Percentiles rank a stretch among this genome's conserved stretches.
These are phyloP conservation scores for Neurospora pannonica DNA, from an alignment of 495 filamentous ascomycete genomes.

Conservation along the genomic window DNA sequence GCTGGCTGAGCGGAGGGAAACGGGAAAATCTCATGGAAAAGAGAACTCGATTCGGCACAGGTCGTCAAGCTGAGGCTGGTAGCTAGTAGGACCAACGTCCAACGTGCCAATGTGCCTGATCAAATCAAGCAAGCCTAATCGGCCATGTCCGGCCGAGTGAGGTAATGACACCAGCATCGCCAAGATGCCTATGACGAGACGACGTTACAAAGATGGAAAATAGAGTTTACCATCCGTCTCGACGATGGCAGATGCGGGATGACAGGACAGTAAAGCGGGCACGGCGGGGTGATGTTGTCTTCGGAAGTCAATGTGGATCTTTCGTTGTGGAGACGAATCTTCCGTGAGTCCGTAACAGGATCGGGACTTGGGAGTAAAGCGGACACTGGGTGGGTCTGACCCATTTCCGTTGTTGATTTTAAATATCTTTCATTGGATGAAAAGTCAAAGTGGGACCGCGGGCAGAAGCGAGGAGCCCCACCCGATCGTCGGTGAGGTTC, in stretches of 20 bases:
- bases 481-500: not conserved
- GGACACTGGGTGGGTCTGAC: not conserved
- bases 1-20: not conserved
- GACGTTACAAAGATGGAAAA: not conserved
- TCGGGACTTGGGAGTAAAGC: not conserved
- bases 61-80: not conserved
- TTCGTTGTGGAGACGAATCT: not conserved
- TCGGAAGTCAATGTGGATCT: not conserved
- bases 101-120: not conserved
- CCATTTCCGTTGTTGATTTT: not conserved
- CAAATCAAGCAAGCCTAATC: not conserved
- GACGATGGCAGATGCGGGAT: not conserved
- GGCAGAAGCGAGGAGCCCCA: not conserved
- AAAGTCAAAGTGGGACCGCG: not conserved
- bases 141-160: not conserved
- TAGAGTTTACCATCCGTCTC: not conserved
- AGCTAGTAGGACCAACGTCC: not conserved
- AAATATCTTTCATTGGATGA: not conserved
- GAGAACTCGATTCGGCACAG: not conserved
- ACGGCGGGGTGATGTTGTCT: not conserved
- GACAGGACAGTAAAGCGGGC: not conserved
- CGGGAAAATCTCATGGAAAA: not conserved
- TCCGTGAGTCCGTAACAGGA: not conserved
- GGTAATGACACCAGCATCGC: not conserved
- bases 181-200: not conserved